Evolutionary conservation across 2,329 filamentous ascomycete genomes (phyloP), one percentile per base, ranked within the genome.

Genomic region (Bipolaris sorokiniana): DNA sequence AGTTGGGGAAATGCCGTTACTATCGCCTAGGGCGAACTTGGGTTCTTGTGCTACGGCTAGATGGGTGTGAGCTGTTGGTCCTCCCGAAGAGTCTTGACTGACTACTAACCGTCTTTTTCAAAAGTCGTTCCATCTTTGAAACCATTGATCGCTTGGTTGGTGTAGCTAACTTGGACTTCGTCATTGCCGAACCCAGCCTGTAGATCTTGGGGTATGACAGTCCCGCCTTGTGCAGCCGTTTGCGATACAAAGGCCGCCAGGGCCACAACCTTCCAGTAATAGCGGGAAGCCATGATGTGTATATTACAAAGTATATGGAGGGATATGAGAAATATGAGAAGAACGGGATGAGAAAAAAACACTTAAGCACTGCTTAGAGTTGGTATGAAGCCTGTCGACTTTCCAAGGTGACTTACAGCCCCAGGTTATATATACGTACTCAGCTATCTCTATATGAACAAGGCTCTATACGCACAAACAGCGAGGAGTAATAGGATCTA

Each of bases 11-110:
- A 76, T 74, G 38, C 68, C 70, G 16, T 65, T 69, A 48, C 65
- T 69, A 55, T 76, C 74, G 23, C 74, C 73, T 2, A 75, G 63
- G 7, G 72, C 73, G 34, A 76, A 76, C 16, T 61, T 68, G 7
- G 73, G 73, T 38, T 67, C 66, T 46, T 60, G 55, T 46, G 63
- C 38, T n/a, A 73, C 70, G 3, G 62, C 72, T 73, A 45, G 7
- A 20, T 16, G 7, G 5, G 33, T 23, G 38, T 70, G 45, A 66
- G 56, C 37, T 37, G 37, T 11, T 36, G 37, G 9, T n/a, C 22
- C 7, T 5, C 15, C 11, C 4, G 18, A 44, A 7, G 7, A 15
- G 28, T 20, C 38, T 22, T 28, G 18, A 4, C 18, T 37, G 36
- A 44, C 6, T 10, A 63, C 68, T 46, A 46, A 71, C 69, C 63